Conservation (phyloP, 1,139 yeast species). For the Pichia cactophila region DNA sequence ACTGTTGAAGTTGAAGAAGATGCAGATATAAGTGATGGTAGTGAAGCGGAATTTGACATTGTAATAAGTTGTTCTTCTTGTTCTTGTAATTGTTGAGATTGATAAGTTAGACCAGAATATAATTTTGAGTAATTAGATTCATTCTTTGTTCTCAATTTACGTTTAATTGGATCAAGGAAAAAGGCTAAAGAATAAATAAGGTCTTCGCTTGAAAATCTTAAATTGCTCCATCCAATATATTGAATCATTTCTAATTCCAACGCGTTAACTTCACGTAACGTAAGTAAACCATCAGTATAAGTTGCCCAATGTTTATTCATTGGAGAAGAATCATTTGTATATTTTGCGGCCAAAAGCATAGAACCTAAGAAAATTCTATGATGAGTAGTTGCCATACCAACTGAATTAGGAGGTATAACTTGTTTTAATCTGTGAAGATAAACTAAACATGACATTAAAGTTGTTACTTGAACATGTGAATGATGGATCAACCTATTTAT, state of each 20-base stretch:
- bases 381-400: conserved; percentile 89
- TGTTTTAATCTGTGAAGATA: conserved; percentile 71
- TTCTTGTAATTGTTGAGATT: neutral
- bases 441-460: conserved; percentile 84
- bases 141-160: conserved; percentile 25
- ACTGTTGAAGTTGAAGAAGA: conserved; percentile 16
- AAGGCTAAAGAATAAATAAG: conserved; percentile 63
- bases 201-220: conserved; percentile 62
- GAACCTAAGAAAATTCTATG: conserved; percentile 89
- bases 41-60: conserved; percentile 11
- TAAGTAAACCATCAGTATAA: conserved; percentile 77
- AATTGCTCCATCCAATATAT: conserved; percentile 71
- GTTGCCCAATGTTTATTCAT: conserved; percentile 93
- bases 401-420: conserved; percentile 77
- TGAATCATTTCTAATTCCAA: conserved; percentile 83
- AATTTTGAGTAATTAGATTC: conserved; percentile 14
- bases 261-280: conserved; percentile 74
- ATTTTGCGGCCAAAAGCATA: conserved; percentile 81
- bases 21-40: conserved; percentile 13
- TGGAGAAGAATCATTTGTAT: conserved; percentile 87
- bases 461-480: conserved; percentile 91
- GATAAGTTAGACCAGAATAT: conserved; percentile 2
- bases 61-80: neutral
- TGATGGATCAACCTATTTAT: conserved; percentile 64
- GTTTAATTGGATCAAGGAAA: conserved; percentile 66